These are phyloP conservation scores for Xylaria sp. DNA, from an alignment of 2,329 filamentous ascomycete species.

Conservation along the genomic window DNA sequence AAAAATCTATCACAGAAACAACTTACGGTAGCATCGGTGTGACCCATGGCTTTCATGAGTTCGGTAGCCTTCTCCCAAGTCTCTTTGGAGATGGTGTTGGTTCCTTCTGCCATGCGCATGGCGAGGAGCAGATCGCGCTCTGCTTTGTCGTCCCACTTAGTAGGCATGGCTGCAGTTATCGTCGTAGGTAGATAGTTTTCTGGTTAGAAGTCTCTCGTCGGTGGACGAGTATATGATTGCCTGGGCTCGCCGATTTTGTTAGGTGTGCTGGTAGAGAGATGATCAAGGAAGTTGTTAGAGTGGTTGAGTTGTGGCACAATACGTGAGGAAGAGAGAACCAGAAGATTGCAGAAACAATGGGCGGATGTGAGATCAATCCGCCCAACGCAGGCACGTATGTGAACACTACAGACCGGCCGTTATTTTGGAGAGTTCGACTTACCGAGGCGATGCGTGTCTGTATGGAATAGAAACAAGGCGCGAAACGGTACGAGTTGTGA, in stretches of 20 bases:
- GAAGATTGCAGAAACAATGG: background rate
- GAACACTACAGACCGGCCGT: background rate
- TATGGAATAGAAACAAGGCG: background rate
- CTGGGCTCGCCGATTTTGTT: background rate
- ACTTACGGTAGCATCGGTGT: constrained; percentile 11
- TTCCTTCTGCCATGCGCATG: constrained; percentile 20
- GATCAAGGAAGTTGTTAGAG: background rate
- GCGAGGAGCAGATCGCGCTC: constrained; percentile 28
- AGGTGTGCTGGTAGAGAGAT: background rate
- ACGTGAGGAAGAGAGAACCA: background rate
- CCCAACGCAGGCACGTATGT: background rate
- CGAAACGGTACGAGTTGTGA: background rate
- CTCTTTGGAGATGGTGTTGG: background rate
- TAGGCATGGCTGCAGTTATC: background rate
- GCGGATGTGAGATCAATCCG: background rate
- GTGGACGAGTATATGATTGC: background rate
- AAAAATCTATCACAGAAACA: background rate
- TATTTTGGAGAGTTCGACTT: background rate
- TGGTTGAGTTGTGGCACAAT: background rate
- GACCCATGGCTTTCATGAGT: constrained; percentile 11
- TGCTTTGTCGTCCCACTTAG: constrained; percentile 50
- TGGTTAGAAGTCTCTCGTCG: background rate
- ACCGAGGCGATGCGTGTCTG: background rate
- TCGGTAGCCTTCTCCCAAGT: constrained; percentile 1
- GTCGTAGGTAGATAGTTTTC: background rate